A percentile compares a stretch with the other conserved stretches of the same genome.
These are phyloP conservation scores for Aspergillus japonicus DNA, from an alignment of 2,329 filamentous ascomycete genomes.

Conservation along the genomic window DNA sequence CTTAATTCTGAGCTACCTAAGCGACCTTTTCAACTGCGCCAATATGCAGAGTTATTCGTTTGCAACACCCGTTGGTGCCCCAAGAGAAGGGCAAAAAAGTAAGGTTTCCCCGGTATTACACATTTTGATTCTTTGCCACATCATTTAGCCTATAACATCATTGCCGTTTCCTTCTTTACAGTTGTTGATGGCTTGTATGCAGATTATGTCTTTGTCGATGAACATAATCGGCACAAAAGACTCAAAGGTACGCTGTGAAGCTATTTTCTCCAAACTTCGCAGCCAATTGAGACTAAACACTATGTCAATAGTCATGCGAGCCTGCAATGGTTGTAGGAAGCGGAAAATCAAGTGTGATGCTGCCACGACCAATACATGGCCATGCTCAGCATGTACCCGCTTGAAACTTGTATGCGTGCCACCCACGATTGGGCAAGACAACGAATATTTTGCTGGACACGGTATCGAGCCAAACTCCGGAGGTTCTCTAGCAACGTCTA, in stretches of 20 bases:
- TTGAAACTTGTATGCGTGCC: conserved; percentile 92
- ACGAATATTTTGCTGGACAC: conserved; percentile 41
- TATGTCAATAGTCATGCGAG: conserved; percentile 76
- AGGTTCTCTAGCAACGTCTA: conserved; percentile 28
- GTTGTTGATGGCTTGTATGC: conserved; percentile 12
- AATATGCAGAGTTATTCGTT: conserved; percentile 73
- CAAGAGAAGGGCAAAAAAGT: conserved; percentile 82
- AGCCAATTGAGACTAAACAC: conserved; percentile 6
- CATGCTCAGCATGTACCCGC: conserved; percentile 88
- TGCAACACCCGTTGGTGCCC: conserved; percentile 62
- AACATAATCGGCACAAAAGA: conserved; percentile 96
- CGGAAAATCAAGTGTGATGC: conserved; percentile 98
- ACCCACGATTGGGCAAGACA: conserved; percentile 76
- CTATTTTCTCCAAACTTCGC: conserved; percentile 10
- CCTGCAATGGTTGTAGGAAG: conserved; percentile 89
- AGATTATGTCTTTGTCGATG: conserved; percentile 99
- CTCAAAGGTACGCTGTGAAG: conserved; percentile 69
- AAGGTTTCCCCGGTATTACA: conserved; percentile 38
- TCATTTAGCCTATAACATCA: background rate
- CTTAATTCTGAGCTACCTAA: background rate
- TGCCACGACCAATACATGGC: conserved; percentile 95
- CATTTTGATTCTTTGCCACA: background rate
- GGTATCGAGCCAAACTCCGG: conserved; percentile 25
- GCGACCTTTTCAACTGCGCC: background rate
- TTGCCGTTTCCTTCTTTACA: background rate